Evolutionary conservation across 768 basidiomycete genomes (phyloP).

Genomic region (Rhodosporidiobolus odoratus): DNA sequence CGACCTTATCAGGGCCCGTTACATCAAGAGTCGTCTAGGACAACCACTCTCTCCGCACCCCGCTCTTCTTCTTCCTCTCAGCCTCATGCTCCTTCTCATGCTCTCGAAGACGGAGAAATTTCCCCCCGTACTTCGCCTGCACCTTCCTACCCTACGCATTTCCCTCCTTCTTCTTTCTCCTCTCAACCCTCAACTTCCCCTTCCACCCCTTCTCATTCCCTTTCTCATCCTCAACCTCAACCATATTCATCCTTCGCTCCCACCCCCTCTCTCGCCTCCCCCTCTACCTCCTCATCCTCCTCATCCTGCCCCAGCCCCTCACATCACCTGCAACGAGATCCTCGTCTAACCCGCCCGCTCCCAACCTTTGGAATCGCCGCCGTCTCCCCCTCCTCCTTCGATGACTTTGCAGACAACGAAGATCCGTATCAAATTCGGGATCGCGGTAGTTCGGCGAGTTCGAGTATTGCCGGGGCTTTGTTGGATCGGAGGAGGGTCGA

Average conservation of each 20-base stretch:
- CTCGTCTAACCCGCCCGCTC: neutral
- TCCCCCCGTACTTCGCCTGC: neutral
- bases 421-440: slow-evolving; percentile 15
- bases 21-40: too few species aligned
- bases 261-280: neutral
- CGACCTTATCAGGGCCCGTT: too few species aligned
- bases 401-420: slow-evolving; percentile 1
- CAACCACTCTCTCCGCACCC: too few species aligned
- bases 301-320: neutral
- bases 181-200: too few species aligned
- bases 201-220: neutral
- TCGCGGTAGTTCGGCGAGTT: slow-evolving; percentile 24
- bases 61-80: neutral
- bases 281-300: slow-evolving; percentile 3
- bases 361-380: slow-evolving; percentile 27
- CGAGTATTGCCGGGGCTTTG: slow-evolving; percentile 7
- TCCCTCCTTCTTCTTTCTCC: too few species aligned
- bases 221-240: neutral
- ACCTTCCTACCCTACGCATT: neutral
- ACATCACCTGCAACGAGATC: neutral
- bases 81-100: neutral
- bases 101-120: neutral
- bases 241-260: neutral
- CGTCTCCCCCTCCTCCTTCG: too few species aligned
- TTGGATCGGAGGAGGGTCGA: slow-evolving; percentile 4